Evolutionary conservation across 257 asterid genomes (phyloP).

Genomic region (Nicotiana tabacum): DNA sequence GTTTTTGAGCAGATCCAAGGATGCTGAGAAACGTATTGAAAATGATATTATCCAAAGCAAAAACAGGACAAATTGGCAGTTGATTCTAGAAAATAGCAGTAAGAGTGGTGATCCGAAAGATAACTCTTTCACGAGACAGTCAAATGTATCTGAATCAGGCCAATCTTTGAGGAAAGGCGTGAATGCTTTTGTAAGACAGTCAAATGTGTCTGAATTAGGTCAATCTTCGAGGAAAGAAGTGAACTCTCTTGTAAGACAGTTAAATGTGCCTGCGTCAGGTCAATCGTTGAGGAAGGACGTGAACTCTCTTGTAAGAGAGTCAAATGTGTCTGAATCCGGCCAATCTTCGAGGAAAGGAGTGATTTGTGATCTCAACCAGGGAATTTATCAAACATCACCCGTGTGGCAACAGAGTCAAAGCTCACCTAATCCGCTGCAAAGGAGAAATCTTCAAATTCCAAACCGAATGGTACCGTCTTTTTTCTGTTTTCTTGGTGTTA

Average conservation of each 20-base stretch:
- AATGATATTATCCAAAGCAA: neutral
- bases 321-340: neutral
- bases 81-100: neutral
- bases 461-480: neutral
- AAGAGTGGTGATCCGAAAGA: neutral
- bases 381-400: neutral
- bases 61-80: neutral
- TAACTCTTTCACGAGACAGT: neutral
- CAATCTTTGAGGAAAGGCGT: constrained; percentile 1
- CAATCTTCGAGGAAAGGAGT: neutral
- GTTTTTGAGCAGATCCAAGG: constrained; percentile 37
- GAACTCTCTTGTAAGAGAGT: neutral
- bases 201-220: neutral
- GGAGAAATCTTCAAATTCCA: neutral
- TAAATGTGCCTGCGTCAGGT: neutral
- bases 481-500: neutral
- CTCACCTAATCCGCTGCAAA: neutral
- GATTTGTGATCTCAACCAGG: neutral
- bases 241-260: neutral
- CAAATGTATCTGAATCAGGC: neutral
- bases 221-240: neutral
- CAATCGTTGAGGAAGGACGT: neutral
- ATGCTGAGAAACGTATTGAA: constrained; percentile 16
- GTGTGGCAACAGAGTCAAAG: neutral
- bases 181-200: neutral